Conservation (phyloP, 208 protist genomes). For the Angomonas ambiguus region DNA sequence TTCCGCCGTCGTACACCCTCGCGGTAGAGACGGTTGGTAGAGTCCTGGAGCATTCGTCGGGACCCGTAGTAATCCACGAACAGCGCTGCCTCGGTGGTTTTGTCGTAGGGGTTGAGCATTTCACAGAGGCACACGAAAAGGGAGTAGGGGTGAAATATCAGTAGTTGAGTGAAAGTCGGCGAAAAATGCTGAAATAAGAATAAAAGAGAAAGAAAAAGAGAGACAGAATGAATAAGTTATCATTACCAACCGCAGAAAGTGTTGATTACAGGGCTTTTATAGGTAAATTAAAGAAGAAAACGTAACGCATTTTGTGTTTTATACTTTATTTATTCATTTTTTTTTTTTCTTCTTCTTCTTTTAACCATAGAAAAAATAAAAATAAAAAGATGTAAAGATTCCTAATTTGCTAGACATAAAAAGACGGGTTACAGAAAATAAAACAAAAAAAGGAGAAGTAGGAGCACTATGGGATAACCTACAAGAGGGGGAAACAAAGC, state of each 20-base stretch:
- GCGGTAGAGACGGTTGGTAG: constrained; percentile 70
- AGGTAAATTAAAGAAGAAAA: too few species aligned
- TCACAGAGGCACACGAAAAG: too few species aligned
- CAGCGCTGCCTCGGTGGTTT: constrained; percentile 58
- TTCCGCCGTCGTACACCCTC: constrained; percentile 37
- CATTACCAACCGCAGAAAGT: background rate
- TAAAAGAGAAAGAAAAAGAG: constrained; percentile 17
- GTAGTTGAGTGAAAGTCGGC: too few species aligned
- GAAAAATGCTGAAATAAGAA: background rate
- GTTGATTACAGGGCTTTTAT: background rate
- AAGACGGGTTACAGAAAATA: too few species aligned
- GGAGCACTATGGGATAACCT: background rate
- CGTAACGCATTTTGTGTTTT: too few species aligned
- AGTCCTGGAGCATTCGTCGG: constrained; percentile 52
- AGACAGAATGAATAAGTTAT: background rate
- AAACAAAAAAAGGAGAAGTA: background rate
- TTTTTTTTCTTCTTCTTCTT: constrained; percentile 4
- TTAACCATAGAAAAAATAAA: background rate
- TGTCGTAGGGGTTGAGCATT: constrained; percentile 74
- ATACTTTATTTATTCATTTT: background rate
- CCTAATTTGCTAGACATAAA: background rate
- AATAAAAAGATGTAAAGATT: constrained; percentile 7
- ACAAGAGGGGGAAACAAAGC: too few species aligned
- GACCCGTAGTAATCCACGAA: constrained; percentile 81
- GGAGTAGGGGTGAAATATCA: background rate